phyloP scores from a whole-genome alignment of 352 stramenopile genomes.

The Pythium brachiatum region DNA sequence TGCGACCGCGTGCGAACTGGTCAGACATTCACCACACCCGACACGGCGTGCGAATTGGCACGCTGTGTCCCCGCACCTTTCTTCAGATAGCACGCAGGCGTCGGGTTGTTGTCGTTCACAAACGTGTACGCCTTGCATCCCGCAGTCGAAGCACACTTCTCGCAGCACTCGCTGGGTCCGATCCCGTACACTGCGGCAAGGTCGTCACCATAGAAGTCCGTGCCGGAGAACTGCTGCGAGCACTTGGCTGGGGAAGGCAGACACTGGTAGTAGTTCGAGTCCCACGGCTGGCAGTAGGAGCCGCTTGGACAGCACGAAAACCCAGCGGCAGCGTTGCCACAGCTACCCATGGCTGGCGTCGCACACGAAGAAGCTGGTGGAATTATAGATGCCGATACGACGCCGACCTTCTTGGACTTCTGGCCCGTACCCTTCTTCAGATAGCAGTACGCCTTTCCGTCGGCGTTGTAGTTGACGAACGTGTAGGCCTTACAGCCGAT shows the following conservation, averaged over 20 bases:
- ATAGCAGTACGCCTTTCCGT: conserved; percentile 3
- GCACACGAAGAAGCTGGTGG: neutral
- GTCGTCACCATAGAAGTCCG: neutral
- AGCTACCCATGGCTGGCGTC: neutral
- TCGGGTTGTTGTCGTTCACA: neutral
- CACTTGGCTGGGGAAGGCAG: neutral
- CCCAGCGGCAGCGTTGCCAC: neutral
- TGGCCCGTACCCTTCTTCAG: neutral
- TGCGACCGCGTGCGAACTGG: no score
- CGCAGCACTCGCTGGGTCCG: neutral
- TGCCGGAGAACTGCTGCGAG: neutral
- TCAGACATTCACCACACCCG: neutral
- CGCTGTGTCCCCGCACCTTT: neutral
- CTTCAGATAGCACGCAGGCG: neutral
- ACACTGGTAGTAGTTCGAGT: neutral
- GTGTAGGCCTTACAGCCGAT: neutral
- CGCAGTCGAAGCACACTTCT: neutral
- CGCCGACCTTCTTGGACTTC: neutral
- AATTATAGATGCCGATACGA: neutral
- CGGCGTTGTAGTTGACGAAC: neutral
- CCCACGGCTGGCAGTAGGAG: neutral
- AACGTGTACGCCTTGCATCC: neutral
- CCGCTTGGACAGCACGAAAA: neutral
- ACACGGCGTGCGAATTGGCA: neutral
- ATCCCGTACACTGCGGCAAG: neutral